Evolutionary conservation across 371 early-diverging fungal genomes (phyloP).

Genomic region (Mortierella sp.): DNA sequence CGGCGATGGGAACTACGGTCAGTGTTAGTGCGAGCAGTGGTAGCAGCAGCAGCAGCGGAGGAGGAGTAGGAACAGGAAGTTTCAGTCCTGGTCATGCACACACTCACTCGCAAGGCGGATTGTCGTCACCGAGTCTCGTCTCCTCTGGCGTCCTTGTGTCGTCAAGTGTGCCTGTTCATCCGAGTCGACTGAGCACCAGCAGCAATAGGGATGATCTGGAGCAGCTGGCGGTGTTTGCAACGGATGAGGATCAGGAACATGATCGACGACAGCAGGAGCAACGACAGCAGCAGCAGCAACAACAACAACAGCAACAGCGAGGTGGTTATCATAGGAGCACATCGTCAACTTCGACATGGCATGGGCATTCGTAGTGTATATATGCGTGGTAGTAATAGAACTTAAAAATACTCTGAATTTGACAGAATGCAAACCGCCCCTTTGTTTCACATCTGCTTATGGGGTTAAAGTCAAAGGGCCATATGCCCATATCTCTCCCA

Average conservation of each 20-base stretch:
- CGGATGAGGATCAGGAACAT: constrained; percentile 50
- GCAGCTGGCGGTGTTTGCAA: constrained; percentile 51
- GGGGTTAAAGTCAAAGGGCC: too few relatives aligned
- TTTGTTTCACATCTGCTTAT: too few relatives aligned
- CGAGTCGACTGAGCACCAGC: constrained; percentile 47
- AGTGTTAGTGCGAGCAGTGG: constrained; percentile 17
- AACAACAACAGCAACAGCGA: constrained; percentile 15
- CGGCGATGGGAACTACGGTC: constrained; percentile 47
- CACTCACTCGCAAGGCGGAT: constrained; percentile 2
- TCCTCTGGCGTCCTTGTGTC: constrained; percentile 25
- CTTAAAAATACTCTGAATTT: too few relatives aligned
- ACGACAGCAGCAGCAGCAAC: constrained; percentile 20
- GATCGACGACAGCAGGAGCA: constrained; percentile 19
- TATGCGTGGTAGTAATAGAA: background rate
- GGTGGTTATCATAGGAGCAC: constrained; percentile 33
- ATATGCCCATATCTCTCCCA: too few relatives aligned
- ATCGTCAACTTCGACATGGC: constrained; percentile 49
- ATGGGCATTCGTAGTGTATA: constrained; percentile 28
- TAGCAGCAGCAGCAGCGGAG: too few relatives aligned
- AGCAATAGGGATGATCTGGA: constrained; percentile 48
- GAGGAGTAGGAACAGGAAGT: too few relatives aligned
- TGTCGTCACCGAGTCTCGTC: constrained; percentile 26
- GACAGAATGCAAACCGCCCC: too few relatives aligned
- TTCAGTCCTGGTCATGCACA: constrained; percentile 5
- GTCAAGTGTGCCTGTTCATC: constrained; percentile 29